phyloP scores from a whole-genome alignment of 345 rosid genomes.

The Populus euphratica region DNA sequence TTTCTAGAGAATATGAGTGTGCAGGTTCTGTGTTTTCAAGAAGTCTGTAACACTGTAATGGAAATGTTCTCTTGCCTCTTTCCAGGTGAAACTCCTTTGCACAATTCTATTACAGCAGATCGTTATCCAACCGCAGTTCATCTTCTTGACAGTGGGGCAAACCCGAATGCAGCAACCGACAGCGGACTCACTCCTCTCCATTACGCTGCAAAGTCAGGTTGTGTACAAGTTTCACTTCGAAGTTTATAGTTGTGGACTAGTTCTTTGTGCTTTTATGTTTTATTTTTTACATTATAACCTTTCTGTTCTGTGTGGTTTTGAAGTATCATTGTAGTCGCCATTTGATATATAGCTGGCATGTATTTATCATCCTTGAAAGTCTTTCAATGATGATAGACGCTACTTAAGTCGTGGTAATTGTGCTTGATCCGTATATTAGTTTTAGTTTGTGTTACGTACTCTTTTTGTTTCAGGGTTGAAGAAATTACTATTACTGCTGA shows the following conservation, averaged over 20 bases:
- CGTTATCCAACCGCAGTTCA: slow-evolving; percentile 2
- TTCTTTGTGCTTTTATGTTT: not conserved
- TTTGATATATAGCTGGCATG: too few species aligned
- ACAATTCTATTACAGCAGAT: slow-evolving; percentile 1
- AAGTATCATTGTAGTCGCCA: too few species aligned
- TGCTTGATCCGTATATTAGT: too few species aligned
- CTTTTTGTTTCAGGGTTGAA: slow-evolving; percentile 7
- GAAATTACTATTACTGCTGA: slow-evolving; percentile 8
- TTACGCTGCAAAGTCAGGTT: slow-evolving; percentile 12
- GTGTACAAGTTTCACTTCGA: not conserved
- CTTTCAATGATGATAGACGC: too few species aligned
- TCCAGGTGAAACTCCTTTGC: slow-evolving; percentile 24
- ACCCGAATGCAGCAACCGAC: slow-evolving; percentile 12
- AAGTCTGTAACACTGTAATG: not conserved
- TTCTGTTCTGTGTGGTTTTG: too few species aligned
- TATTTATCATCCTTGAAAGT: too few species aligned
- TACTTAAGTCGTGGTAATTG: too few species aligned
- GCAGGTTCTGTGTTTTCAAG: not conserved
- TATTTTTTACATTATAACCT: not conserved
- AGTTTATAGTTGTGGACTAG: too few species aligned
- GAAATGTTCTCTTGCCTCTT: not conserved
- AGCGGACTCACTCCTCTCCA: slow-evolving; percentile 10
- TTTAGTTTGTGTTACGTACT: too few species aligned
- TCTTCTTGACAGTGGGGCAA: slow-evolving; percentile 28
- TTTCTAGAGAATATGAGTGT: not conserved